Evolutionary conservation across 306 rosid genomes (phyloP), one percentile per base, ranked within the genome.

Genomic region (Cucurbita ficifolia): DNA sequence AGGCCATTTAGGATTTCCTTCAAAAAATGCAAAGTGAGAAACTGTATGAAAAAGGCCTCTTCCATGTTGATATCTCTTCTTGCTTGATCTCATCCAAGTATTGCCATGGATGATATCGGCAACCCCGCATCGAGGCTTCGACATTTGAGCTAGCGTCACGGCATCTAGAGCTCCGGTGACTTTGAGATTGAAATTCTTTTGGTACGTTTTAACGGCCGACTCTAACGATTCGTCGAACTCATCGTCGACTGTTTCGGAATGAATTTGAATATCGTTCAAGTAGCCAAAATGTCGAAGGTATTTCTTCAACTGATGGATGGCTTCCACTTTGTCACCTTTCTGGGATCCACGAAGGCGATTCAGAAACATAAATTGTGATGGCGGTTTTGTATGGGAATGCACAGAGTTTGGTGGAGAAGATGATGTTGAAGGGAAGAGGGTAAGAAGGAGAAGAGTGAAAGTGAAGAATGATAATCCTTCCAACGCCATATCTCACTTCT

Each of bases 41-140:
- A 69, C 63, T 3, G 50, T 59, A 54, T 22, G 19, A 54, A 75
- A 68, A 14, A 17, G 57, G 21, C 13, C 18, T 1, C 24, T 59
- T 3, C 24, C 53, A 70, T n/a, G 10, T 9, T 24, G 16, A 58
- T 58, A 1, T 29, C 39, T 63, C 35, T 40, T 64, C 9, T 74
- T 73, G 19, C 57, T 62, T 6, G 79, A 61, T 8, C 55, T 36
- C 85, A 82, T 82, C 43, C 77, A 58, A 2, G 81, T 67, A 29
- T 63, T 71, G 11, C 81, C 81, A 7, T 56, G 56, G 24, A 57
- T 21, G 14, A 82, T 46, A 59, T 85, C 86, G 0, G 89, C 63
- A 1, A 81, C 69, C 3, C 87, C 89, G 14, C 89, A 86, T 13
- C 89, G 82, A 39, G 89, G 85, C 38, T 16, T 80, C 3, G 57